Conservation (phyloP, 2,329 filamentous ascomycete species). For the Calonectria crousiana region DNA sequence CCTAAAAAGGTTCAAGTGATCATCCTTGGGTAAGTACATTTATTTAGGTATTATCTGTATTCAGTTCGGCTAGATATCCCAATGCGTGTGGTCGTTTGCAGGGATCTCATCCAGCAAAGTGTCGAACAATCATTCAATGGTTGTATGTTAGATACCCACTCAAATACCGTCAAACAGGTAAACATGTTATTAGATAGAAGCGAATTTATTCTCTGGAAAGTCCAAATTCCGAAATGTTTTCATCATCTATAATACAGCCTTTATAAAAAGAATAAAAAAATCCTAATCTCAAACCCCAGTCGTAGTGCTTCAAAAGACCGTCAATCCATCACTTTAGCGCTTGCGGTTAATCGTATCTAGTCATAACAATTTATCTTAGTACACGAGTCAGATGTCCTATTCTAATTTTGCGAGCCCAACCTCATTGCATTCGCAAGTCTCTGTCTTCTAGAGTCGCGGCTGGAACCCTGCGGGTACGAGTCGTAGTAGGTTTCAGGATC, state of each 20-base stretch:
- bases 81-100: too few relatives aligned
- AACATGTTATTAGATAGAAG: neutral
- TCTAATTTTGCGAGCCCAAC: constrained; percentile 64
- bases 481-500: constrained; percentile 50
- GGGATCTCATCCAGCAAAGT: too few relatives aligned
- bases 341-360: constrained; percentile 19
- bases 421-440: constrained; percentile 51
- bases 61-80: too few relatives aligned
- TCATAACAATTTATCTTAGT: constrained; percentile 15
- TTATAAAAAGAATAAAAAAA: neutral
- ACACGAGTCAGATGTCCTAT: constrained; percentile 19
- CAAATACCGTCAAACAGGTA: too few relatives aligned
- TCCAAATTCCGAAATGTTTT: constrained; percentile 2
- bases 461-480: constrained; percentile 39
- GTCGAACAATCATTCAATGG: too few relatives aligned
- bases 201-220: neutral
- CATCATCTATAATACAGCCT: constrained; percentile 14
- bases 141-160: too few relatives aligned
- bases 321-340: constrained; percentile 3
- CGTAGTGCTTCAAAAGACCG: neutral
- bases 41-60: too few relatives aligned
- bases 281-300: neutral
- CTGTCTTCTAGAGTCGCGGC: constrained; percentile 43
- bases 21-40: too few relatives aligned
- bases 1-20: too few relatives aligned